phyloP scores from a whole-genome alignment of 2,329 filamentous ascomycete species.

The Colletotrichum endophyticum region DNA sequence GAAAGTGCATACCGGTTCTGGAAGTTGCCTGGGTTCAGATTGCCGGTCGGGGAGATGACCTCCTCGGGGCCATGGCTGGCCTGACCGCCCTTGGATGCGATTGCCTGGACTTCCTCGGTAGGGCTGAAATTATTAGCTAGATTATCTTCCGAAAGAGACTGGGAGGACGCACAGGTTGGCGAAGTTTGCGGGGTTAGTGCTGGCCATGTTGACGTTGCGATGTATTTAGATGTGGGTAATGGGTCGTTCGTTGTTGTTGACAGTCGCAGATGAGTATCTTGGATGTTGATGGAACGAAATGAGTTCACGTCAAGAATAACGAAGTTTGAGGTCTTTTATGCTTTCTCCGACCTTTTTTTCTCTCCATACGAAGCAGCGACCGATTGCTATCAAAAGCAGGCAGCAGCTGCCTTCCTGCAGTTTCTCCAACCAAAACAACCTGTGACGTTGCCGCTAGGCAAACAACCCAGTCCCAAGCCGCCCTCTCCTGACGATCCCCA shows the following conservation, averaged over 20 bases:
- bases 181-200: not conserved
- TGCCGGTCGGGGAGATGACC: not conserved
- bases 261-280: not conserved
- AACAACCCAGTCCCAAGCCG: not conserved
- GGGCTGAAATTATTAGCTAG: not conserved
- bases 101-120: not conserved
- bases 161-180: not conserved
- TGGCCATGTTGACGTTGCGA: not conserved
- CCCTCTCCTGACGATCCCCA: not conserved
- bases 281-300: not conserved
- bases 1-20: constrained; percentile 19
- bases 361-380: not conserved
- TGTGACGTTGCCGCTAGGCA: not conserved
- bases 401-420: not conserved
- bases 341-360: not conserved
- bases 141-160: rapidly evolving
- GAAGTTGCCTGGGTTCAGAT: constrained; percentile 25
- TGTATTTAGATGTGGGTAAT: rapidly evolving
- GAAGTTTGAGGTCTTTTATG: not conserved
- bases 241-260: not conserved
- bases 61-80: not conserved
- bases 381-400: not conserved
- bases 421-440: not conserved
- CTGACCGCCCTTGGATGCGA: not conserved
- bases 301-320: rapidly evolving